These are phyloP conservation scores for Hypocrella siamensis DNA, from an alignment of 2,329 filamentous ascomycete species.

Conservation along the genomic window DNA sequence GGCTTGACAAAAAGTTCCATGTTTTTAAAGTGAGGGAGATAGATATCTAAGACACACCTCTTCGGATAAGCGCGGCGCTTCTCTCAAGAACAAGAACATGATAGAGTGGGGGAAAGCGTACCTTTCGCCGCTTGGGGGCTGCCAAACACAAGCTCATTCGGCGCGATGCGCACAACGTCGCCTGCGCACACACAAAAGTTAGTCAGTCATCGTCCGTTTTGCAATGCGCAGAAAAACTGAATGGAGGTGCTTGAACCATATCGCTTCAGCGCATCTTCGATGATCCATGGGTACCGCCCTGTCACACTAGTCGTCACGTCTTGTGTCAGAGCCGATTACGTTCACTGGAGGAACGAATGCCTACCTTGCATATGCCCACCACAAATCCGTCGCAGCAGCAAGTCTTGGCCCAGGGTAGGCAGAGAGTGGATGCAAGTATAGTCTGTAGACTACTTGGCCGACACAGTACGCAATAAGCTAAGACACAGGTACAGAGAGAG, in stretches of 20 bases:
- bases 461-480: background rate
- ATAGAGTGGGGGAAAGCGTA: background rate
- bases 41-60: slow-evolving; percentile 1
- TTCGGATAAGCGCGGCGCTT: too few species aligned
- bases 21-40: slow-evolving; percentile 1
- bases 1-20: slow-evolving; percentile 1
- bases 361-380: background rate
- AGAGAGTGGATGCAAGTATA: background rate
- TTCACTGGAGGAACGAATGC: too few species aligned
- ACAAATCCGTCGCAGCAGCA: background rate
- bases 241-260: background rate
- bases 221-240: background rate
- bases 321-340: background rate
- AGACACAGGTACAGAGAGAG: too few species aligned
- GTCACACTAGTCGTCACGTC: background rate
- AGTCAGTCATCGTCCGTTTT: background rate
- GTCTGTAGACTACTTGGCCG: background rate
- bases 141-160: slow-evolving; percentile 5
- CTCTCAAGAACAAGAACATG: too few species aligned
- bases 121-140: slow-evolving; percentile 4
- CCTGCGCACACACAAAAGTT: background rate
- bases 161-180: slow-evolving; percentile 5
- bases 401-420: background rate
- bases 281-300: background rate
- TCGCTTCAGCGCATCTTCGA: background rate